These are phyloP conservation scores for Hemileccinum rubropunctum DNA, from an alignment of 768 basidiomycete genomes.

Conservation along the genomic window DNA sequence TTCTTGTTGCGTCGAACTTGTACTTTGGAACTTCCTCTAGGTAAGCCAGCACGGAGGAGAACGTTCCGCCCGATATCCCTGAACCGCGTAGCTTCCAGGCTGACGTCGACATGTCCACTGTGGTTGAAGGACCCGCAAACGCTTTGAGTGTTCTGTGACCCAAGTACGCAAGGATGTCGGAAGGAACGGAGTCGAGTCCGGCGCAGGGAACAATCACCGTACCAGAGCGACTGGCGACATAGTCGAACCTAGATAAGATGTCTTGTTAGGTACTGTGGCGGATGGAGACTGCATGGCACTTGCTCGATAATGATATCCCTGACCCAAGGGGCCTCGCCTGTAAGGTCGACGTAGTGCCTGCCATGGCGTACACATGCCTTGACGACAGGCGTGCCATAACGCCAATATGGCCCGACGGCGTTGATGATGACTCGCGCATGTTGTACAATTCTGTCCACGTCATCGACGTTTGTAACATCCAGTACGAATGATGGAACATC, in stretches of 20 bases:
- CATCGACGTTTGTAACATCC: constrained; percentile 53
- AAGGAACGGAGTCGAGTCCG: constrained; percentile 76
- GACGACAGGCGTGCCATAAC: constrained; percentile 72
- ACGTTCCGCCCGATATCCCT: constrained; percentile 37
- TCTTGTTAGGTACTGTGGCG: constrained; percentile 8
- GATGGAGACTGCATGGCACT: constrained; percentile 25
- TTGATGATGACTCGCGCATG: constrained; percentile 69
- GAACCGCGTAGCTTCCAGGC: constrained; percentile 38
- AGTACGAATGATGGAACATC: constrained; percentile 49
- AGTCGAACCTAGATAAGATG: constrained; percentile 56
- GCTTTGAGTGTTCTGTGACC: constrained; percentile 67
- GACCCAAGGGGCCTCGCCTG: constrained; percentile 71
- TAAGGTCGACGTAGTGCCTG: constrained; percentile 83
- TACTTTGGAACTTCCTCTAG: constrained; percentile 33
- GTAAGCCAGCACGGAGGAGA: constrained; percentile 33
- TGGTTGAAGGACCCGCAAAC: constrained; percentile 32
- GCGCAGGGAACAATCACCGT: constrained; percentile 78
- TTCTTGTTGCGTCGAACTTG: constrained; percentile 26
- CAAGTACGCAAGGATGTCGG: constrained; percentile 67
- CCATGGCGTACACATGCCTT: constrained; percentile 74
- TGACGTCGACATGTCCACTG: constrained; percentile 56
- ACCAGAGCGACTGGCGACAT: constrained; percentile 62
- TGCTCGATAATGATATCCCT: constrained; percentile 57
- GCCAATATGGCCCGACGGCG: constrained; percentile 72
- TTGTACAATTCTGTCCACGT: constrained; percentile 58